Base-by-base conservation (phyloP, 202 grass and related monocot genomes). In the Carex arenaria region DNA sequence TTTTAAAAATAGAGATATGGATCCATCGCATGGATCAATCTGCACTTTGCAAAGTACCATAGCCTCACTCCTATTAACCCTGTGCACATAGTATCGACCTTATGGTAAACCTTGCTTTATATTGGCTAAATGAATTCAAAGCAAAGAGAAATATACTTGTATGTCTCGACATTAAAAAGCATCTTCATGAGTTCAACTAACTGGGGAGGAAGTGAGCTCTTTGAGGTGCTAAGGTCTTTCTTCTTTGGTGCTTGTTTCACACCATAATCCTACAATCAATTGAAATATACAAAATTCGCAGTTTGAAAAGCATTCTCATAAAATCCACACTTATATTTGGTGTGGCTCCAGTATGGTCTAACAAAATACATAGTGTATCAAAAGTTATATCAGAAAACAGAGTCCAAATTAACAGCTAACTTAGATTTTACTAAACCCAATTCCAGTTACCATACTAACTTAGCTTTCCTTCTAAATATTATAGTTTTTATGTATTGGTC, bases 101-200 rank as follows among this genome's bases (percentile, higher is more conserved):
- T 74, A 49, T 31, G 12, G 4, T 74, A 53, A 49, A 49, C 2
- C n/a, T 68, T 34, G 52, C 60, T 55, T n/a, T 76, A 52, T 56
- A 55, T 76, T 32, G 72, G 22, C 51, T 31, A 76, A 54, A 51
- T 34, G 56, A 76, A 76, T 56, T 77, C 23, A 77, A 56, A 56
- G 72, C 45, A 52, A 84, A 53, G 3, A 84, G 67, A 45, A 84
- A 65, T 12, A 28, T 62, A 98, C 92, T 85, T 98, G 72, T 98
- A 98, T 83, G 95, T 90, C 86, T 98, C 95, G 61, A 91, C 86
- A 80, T 98, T 91, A 75, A 98, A 98, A 90, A 98, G 95, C 89
- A 94, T 91, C 66, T 87, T 91, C 92, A 94, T 90, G 47, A 98
- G 88, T 73, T 95, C 90, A 51, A 91, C 57, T 85, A 94, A 90